Evolutionary conservation across 352 stramenopile species (phyloP), one percentile per base, ranked within the genome.

Genomic region (Phytopythium cucurbitacearum): DNA sequence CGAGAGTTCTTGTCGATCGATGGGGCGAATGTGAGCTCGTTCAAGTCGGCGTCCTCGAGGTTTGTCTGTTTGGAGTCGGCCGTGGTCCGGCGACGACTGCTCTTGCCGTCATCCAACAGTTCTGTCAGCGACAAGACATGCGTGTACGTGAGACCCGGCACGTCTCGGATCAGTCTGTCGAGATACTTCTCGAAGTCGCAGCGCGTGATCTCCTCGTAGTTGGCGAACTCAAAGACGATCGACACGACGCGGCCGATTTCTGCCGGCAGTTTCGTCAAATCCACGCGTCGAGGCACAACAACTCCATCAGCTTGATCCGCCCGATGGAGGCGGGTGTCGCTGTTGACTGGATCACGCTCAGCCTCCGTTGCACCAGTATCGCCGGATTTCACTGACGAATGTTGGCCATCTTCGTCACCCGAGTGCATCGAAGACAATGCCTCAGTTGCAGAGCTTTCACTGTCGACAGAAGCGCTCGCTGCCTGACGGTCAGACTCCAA

Each of bases 1-100:
- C 64, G 65, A 13, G 82, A 93, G 48, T 88, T 87, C 57, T 76
- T 81, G 63, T 89, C 72, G 57, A 93, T 91, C 2, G 60, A 53
- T 1, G 82, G 82, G 10, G 58, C 63, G 48, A 91, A 88, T n/a
- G 82, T 93, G 44, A 89, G 56, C 45, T 93, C 73, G 4, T 69
- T 53, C 16, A 67, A 49, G 13, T 86, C 68, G 5, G 53, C 55
- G 42, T 50, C 61, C 39, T 51, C 53, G 21, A 28, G 21, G 21
- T 28, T 65, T 33, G 34, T 57, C 50, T 6, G 51, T 43, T 13
- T 34, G n/a, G 7, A n/a, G 28, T 28, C 21, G 21, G 21, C 21
- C 1, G 21, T 28, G 21, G 21, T 28, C 21, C 49, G 55, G 41
- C 59, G 57, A 7, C 72, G 57, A 35, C 55, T 60, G 36, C 64